Evolutionary conservation across 805 yeast species (phyloP).

Genomic region (Ascoidea asiatica): DNA sequence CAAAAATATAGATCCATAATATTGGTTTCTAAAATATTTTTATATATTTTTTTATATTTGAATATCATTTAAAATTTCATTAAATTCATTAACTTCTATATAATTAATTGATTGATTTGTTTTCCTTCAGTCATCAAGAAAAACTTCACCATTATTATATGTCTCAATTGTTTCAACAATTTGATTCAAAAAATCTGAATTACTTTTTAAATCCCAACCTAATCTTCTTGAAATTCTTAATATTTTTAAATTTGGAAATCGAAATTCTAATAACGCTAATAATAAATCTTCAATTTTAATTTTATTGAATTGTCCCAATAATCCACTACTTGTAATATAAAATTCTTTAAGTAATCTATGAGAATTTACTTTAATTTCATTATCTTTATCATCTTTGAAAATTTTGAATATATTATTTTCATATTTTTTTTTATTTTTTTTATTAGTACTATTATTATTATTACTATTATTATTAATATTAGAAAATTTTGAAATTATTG

Average conservation of each 20-base stretch:
- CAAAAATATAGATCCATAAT: no score
- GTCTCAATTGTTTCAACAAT: not conserved
- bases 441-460: no score
- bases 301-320: not conserved
- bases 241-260: not conserved
- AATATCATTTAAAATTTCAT: no score
- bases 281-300: not conserved
- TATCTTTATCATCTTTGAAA: no score
- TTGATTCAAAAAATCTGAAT: not conserved
- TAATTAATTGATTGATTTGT: no score
- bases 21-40: no score
- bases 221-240: not conserved
- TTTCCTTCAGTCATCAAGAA: not conserved
- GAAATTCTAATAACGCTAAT: not conserved
- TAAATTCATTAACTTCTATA: no score
- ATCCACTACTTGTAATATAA: not conserved
- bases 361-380: no score
- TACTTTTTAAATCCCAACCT: not conserved
- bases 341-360: not conserved
- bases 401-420: no score
- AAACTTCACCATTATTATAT: not conserved
- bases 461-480: not conserved
- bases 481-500: not conserved
- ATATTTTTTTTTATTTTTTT: no score
- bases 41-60: no score